Percentiles rank a stretch among this genome's conserved stretches.
phyloP scores from a whole-genome alignment of 2,329 filamentous ascomycete genomes.

The Trichoderma sp. region DNA sequence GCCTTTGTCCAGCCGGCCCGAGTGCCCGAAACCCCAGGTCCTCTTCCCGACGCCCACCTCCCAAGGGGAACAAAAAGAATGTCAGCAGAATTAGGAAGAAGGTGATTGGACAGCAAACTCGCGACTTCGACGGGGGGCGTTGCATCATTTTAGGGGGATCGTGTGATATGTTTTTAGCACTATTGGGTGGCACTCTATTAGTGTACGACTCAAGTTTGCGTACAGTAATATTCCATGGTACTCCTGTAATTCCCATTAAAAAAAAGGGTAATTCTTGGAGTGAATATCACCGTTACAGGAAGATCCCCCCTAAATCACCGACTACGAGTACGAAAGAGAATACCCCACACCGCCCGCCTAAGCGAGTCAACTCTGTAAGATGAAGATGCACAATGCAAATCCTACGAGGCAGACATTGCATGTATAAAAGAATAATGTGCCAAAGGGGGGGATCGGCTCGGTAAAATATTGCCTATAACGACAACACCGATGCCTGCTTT shows the following conservation, averaged over 20 bases:
- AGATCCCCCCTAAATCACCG: neutral
- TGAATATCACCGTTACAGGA: neutral
- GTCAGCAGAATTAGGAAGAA: slow-evolving; percentile 10
- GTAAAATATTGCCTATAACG: neutral
- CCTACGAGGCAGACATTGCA: neutral
- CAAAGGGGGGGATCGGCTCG: neutral
- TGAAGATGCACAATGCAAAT: neutral
- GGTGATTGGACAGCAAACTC: slow-evolving; percentile 11
- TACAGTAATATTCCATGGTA: neutral
- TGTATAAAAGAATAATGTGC: neutral
- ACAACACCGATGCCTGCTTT: neutral
- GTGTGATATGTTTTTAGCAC: neutral
- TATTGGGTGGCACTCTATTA: neutral
- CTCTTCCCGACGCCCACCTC: neutral
- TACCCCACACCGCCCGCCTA: neutral
- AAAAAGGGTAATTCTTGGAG: neutral
- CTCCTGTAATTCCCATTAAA: neutral
- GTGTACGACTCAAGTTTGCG: neutral
- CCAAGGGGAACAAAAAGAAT: too few species aligned
- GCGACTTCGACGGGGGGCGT: slow-evolving; percentile 1
- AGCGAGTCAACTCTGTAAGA: neutral
- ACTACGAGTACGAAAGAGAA: neutral
- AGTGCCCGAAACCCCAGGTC: neutral
- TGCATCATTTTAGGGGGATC: slow-evolving; percentile 19
- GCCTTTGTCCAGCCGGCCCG: neutral